A percentile compares a stretch with the other conserved stretches of the same genome.
These are phyloP conservation scores for Termitomyces heimii DNA, from an alignment of 768 basidiomycete species.

Conservation along the genomic window DNA sequence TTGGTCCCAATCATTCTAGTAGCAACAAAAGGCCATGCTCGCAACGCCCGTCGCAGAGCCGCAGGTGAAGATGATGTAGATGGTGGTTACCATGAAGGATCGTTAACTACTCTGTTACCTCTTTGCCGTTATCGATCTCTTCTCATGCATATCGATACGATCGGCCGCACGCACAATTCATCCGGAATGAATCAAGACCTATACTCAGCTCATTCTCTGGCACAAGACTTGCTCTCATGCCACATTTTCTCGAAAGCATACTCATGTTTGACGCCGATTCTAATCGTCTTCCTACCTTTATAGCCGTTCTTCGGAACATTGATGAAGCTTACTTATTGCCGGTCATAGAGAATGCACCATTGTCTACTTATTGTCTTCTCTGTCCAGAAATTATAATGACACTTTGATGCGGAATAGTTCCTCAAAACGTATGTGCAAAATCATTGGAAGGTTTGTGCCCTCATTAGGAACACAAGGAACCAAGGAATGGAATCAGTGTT, in stretches of 20 bases:
- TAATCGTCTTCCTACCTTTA: neutral
- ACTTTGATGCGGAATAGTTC: neutral
- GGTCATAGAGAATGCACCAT: neutral
- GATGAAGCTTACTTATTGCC: neutral
- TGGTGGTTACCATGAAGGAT: constrained; percentile 2
- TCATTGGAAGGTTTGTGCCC: neutral
- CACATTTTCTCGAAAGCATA: no score
- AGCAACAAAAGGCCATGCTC: neutral
- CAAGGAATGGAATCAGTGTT: neutral
- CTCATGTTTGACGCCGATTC: no score
- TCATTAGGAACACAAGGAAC: neutral
- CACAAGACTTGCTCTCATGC: neutral
- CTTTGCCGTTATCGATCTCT: constrained; percentile 13
- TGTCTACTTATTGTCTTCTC: neutral
- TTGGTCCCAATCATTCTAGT: neutral
- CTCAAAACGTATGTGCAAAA: no score
- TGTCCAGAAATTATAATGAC: neutral
- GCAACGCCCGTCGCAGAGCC: neutral
- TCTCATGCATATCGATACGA: constrained; percentile 11
- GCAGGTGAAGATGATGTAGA: neutral
- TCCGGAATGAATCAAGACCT: neutral
- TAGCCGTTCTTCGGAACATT: neutral
- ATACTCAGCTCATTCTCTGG: no score
- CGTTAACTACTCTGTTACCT: neutral
- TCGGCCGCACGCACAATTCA: constrained; percentile 3